Conservation (phyloP, 2,329 filamentous ascomycete genomes). For the Niveomyces coronatus region DNA sequence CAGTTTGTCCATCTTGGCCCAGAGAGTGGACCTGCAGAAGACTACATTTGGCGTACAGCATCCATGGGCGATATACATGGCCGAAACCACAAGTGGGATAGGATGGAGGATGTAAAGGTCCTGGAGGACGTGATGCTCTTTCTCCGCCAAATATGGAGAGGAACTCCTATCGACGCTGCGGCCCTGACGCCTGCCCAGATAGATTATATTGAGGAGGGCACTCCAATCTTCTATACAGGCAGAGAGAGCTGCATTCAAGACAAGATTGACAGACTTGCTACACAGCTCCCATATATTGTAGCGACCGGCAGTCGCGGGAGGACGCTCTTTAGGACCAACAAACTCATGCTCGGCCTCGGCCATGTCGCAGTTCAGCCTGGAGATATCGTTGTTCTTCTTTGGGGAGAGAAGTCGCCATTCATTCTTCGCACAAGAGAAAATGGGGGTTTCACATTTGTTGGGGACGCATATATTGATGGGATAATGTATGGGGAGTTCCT, state of each 20-base stretch:
- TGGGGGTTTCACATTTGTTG: constrained; percentile 10
- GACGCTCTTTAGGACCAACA: constrained; percentile 14
- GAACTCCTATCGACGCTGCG: not conserved
- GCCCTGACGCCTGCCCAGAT: not conserved
- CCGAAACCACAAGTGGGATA: not conserved
- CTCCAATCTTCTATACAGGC: constrained; percentile 1
- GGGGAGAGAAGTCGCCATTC: constrained; percentile 11
- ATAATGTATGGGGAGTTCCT: constrained; percentile 15
- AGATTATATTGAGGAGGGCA: not conserved
- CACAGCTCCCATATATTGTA: not conserved
- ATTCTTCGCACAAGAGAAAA: constrained; percentile 5
- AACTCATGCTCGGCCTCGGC: constrained; percentile 12
- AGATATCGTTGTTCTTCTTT: constrained; percentile 12
- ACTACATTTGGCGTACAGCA: not conserved
- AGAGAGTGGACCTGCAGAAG: not conserved
- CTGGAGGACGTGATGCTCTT: constrained; percentile 1
- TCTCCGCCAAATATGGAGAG: not conserved
- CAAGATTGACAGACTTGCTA: constrained; percentile 1
- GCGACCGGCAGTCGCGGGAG: not conserved
- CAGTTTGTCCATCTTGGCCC: not conserved
- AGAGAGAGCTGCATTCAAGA: constrained; percentile 1
- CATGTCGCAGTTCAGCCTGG: constrained; percentile 8
- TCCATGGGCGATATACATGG: not conserved
- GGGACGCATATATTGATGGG: constrained; percentile 14
- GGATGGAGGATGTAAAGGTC: not conserved